Percentiles rank a stretch among this genome's conserved stretches.
phyloP scores from a whole-genome alignment of 75 land plant genomes.

The Isoetes taiwanensis region DNA sequence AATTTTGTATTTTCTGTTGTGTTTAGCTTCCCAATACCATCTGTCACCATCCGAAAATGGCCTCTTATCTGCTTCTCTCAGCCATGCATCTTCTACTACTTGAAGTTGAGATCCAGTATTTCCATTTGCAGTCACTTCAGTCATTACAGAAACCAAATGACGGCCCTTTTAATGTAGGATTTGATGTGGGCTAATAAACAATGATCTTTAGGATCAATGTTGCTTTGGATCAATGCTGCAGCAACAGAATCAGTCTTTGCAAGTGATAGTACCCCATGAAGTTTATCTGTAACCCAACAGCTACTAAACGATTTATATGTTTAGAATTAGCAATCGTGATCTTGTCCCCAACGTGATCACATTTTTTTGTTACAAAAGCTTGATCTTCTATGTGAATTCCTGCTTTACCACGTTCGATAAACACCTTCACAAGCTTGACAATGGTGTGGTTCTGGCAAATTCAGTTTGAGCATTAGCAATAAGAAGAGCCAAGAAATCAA shows the following conservation, averaged over 20 bases:
- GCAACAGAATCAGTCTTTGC: constrained; percentile 87
- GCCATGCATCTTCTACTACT: constrained; percentile 69
- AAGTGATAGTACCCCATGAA: constrained; percentile 73
- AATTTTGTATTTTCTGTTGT: no score
- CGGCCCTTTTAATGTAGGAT: constrained; percentile 42
- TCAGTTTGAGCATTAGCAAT: constrained; percentile 92
- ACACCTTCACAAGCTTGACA: constrained; percentile 78
- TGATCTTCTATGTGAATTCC: no score
- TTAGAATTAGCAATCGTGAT: constrained; percentile 60
- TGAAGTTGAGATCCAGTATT: constrained; percentile 59
- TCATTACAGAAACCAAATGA: constrained; percentile 31
- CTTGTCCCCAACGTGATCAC: constrained; percentile 91
- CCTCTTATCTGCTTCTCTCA: constrained; percentile 36
- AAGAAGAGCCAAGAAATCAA: constrained; percentile 69
- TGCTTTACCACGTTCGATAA: constrained; percentile 82
- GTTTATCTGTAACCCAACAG: constrained; percentile 74
- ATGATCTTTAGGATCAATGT: constrained; percentile 67
- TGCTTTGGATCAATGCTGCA: constrained; percentile 63
- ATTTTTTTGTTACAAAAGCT: constrained; percentile 27
- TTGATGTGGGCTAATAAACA: constrained; percentile 67
- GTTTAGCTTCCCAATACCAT: constrained; percentile 35
- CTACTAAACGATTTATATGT: constrained; percentile 76
- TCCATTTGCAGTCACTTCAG: constrained; percentile 39
- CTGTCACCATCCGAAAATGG: constrained; percentile 66
- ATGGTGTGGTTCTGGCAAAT: constrained; percentile 87